These are phyloP conservation scores for Aspergillus sclerotiicarbonarius DNA, from an alignment of 495 filamentous ascomycete species.

Conservation along the genomic window DNA sequence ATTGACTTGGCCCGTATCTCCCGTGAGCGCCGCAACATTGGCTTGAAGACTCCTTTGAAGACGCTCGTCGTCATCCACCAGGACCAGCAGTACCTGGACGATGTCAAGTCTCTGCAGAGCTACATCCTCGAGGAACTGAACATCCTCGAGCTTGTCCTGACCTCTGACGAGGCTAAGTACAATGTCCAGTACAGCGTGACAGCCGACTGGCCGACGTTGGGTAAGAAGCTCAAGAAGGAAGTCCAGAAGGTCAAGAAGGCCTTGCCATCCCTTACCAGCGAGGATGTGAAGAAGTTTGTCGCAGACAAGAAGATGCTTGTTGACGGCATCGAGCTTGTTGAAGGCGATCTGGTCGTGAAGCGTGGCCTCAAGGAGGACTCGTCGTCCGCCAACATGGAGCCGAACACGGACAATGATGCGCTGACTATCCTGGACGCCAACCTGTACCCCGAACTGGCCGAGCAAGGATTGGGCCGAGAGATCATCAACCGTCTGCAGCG, in stretches of 20 bases:
- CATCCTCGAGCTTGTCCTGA: slow-evolving; percentile 77
- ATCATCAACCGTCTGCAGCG: slow-evolving; percentile 81
- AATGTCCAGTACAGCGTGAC: slow-evolving; percentile 84
- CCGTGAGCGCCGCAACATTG: slow-evolving; percentile 79
- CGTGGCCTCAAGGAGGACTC: slow-evolving; percentile 70
- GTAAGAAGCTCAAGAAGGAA: slow-evolving; percentile 96
- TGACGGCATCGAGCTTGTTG: slow-evolving; percentile 76
- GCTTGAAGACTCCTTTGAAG: slow-evolving; percentile 87
- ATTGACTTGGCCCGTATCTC: slow-evolving; percentile 87
- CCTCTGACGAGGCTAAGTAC: slow-evolving; percentile 84
- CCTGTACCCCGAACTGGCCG: slow-evolving; percentile 68
- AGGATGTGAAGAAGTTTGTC: slow-evolving; percentile 74
- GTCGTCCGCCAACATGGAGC: slow-evolving; percentile 68
- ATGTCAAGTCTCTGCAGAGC: slow-evolving; percentile 75
- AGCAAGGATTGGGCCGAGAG: slow-evolving; percentile 76
- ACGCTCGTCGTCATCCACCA: slow-evolving; percentile 86
- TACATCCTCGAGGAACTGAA: slow-evolving; percentile 94
- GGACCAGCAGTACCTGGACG: slow-evolving; percentile 77
- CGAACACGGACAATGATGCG: slow-evolving; percentile 80
- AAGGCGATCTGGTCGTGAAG: slow-evolving; percentile 81
- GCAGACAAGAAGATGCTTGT: slow-evolving; percentile 68
- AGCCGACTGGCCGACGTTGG: slow-evolving; percentile 90
- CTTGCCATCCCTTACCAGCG: slow-evolving; percentile 72
- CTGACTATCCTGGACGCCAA: slow-evolving; percentile 77
- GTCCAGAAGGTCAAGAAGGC: slow-evolving; percentile 87